Evolutionary conservation across 2,329 filamentous ascomycete genomes (phyloP), one percentile per base, ranked within the genome.

Genomic region (Ceratocystis colombiana): DNA sequence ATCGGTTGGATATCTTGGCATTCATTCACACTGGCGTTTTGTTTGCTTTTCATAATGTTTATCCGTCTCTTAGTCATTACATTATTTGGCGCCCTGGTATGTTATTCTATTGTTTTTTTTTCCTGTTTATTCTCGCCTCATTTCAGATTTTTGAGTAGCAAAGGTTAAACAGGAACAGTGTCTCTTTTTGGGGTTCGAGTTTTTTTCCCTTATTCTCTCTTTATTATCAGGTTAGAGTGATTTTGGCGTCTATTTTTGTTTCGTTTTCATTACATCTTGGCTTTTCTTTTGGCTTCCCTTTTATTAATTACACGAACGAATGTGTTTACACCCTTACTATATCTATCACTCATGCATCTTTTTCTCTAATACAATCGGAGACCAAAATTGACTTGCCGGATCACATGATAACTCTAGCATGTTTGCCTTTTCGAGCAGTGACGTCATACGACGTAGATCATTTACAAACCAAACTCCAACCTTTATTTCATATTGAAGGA

Each of bases 211-310:
- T 5, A 5, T n/a, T n/a, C 48, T 46, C 12, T 63, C 15, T 30
- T 8, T 33, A 28, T 45, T 62, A 17, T 22, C 22, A 6, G 22
- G 8, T 62, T 55, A 46, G 30, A 30, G 33, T 17, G 22, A 33
- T 50, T 50, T 20, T 48, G 41, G 33, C 37, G 28, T 48, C 62
- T 25, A 8, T 28, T 41, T 22, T 30, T 65, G 17, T 10, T 44
- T 44, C 66, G 53, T 64, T 62, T 66, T 68, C 66, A 12, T 44
- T 20, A 15, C 33, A 63, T 45, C 20, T 20, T 37, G 48, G n/a
- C 17, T 17, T 59, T 45, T n/a, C 48, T 41, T 67, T 59, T 62
- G 53, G 45, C 55, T 68, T 69, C 71, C 73, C 73, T 74, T 73
- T 71, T 68, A 69, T 72, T 74, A 22, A 53, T 53, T 53, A 28